These are phyloP conservation scores for Colletotrichum sansevieriae DNA, from an alignment of 2,329 filamentous ascomycete genomes.

Conservation along the genomic window DNA sequence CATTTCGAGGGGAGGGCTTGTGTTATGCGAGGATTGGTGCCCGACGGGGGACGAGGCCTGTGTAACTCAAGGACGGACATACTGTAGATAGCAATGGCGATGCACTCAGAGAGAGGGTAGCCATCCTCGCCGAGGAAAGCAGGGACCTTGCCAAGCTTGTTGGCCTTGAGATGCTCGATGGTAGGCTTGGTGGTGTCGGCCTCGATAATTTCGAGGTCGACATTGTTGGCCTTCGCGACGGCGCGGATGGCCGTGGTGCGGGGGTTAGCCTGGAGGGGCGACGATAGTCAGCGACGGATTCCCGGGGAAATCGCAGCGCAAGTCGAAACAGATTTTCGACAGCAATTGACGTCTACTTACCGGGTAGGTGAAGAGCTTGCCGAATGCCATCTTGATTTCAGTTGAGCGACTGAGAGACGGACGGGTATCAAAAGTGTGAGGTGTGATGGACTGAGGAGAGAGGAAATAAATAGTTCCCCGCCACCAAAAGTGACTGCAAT, in stretches of 20 bases:
- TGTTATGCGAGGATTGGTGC: slow-evolving; percentile 22
- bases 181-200: slow-evolving; percentile 75
- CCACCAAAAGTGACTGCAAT: slow-evolving; percentile 34
- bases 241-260: slow-evolving; percentile 90
- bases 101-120: slow-evolving; percentile 87
- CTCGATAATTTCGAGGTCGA: slow-evolving; percentile 89
- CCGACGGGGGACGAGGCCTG: slow-evolving; percentile 40
- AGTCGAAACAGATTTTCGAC: background rate
- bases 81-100: slow-evolving; percentile 98
- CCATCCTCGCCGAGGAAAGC: slow-evolving; percentile 94
- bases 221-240: slow-evolving; percentile 96
- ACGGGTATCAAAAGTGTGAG: slow-evolving; percentile 44
- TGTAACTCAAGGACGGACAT: slow-evolving; percentile 62
- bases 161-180: slow-evolving; percentile 85
- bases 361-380: slow-evolving; percentile 92
- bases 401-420: slow-evolving; percentile 46
- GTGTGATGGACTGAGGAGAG: slow-evolving; percentile 46
- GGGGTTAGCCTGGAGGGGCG: slow-evolving; percentile 78
- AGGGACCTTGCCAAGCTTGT: slow-evolving; percentile 91
- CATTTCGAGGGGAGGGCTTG: slow-evolving; percentile 55
- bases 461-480: slow-evolving; percentile 44
- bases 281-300: slow-evolving; percentile 50
- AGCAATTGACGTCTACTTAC: slow-evolving; percentile 62
- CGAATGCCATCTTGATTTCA: slow-evolving; percentile 86
- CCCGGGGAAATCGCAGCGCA: background rate